Conservation (phyloP, 805 yeast species). For the Saccharomyces cerevisiae region DNA sequence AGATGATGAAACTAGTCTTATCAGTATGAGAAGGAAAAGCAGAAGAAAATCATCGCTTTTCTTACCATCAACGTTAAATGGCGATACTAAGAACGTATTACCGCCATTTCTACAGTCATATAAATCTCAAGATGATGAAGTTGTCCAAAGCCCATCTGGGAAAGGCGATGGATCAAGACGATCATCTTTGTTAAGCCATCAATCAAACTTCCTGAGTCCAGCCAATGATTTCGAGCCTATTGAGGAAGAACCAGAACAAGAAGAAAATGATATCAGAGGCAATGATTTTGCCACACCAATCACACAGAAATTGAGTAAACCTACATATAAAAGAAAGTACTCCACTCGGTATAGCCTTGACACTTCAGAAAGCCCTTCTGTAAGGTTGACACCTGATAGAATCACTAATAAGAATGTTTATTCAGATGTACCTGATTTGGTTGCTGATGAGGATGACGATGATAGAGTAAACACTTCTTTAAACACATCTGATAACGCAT, state of each 20-base stretch:
- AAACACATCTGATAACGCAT: conserved; percentile 29
- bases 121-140: conserved; percentile 3
- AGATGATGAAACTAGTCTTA: conserved; percentile 28
- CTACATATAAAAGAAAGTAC: conserved; percentile 2
- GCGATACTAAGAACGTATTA: neutral
- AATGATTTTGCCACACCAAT: neutral
- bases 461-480: conserved; percentile 21
- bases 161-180: neutral
- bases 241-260: conserved; percentile 1
- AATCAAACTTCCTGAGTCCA: neutral
- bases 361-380: conserved; percentile 7
- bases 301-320: neutral
- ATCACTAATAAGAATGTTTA: conserved; percentile 27
- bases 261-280: neutral
- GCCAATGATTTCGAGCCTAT: conserved; percentile 3
- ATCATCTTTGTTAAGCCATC: neutral
- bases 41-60: conserved; percentile 19
- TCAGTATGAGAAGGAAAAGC: conserved; percentile 10
- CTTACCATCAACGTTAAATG: neutral
- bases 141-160: neutral
- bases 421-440: conserved; percentile 58
- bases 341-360: conserved; percentile 4
- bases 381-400: conserved; percentile 15
- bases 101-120: conserved; percentile 1
- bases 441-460: conserved; percentile 64